These are phyloP conservation scores for Eimeria zaria DNA, from an alignment of 169 alveolate genomes.

Conservation along the genomic window DNA sequence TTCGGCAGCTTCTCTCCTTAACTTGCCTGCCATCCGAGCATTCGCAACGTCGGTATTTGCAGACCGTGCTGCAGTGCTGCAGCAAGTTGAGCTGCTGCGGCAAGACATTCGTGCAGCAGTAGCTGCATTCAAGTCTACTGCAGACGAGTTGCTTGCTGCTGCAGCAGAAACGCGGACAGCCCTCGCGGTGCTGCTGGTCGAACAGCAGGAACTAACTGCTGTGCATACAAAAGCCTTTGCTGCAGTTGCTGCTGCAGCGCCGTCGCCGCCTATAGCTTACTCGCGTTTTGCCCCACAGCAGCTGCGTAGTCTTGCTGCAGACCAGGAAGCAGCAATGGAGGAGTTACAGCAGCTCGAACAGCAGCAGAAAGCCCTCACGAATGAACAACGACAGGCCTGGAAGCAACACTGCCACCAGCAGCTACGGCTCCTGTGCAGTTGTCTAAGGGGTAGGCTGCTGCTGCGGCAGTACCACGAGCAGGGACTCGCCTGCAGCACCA, in stretches of 20 bases:
- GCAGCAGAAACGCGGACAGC: conserved; percentile 34
- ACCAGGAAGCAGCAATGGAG: conserved; percentile 50
- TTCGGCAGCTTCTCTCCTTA: conserved; percentile 20
- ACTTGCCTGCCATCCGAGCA: conserved; percentile 44
- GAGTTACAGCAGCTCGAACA: conserved; percentile 41
- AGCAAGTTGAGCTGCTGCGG: conserved; percentile 63
- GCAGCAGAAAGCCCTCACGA: conserved; percentile 31
- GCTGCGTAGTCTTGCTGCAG: conserved; percentile 51
- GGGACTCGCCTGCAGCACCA: conserved; percentile 55
- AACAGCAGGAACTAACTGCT: conserved; percentile 50
- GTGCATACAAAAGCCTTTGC: conserved; percentile 47
- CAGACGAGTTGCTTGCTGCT: conserved; percentile 23
- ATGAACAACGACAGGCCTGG: conserved; percentile 44
- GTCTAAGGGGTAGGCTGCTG: conserved; percentile 25
- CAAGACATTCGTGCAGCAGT: conserved; percentile 39
- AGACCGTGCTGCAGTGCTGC: conserved; percentile 61
- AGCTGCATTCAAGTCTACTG: neutral
- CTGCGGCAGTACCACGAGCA: conserved; percentile 69
- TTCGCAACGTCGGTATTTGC: conserved; percentile 43
- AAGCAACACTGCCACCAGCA: conserved; percentile 32
- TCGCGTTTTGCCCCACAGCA: conserved; percentile 50
- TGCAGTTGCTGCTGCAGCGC: conserved; percentile 44
- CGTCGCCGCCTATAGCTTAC: conserved; percentile 53
- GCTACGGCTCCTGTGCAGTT: neutral
- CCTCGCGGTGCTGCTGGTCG: conserved; percentile 2